Evolutionary conservation across 2,329 filamentous ascomycete genomes (phyloP), one percentile per base, ranked within the genome.

Genomic region (Aspergillaceae sp.): DNA sequence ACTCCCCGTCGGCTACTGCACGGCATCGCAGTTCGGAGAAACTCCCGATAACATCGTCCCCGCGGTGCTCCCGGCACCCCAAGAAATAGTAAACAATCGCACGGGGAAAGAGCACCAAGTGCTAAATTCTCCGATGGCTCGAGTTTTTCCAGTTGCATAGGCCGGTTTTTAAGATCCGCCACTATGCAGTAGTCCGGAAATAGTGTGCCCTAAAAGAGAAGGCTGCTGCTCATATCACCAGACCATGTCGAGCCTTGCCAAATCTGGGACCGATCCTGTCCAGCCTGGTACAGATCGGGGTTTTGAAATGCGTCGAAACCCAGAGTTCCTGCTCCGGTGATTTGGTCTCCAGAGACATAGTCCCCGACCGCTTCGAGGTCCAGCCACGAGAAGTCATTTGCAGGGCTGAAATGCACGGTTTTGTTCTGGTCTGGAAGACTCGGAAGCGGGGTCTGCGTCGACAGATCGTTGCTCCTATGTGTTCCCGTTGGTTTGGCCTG

Each of bases 301-400:
- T 64, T 66, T 40, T 64, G 60, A 46, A 65, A 63, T 4, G 63
- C 49, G 47, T 68, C 63, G 35, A 66, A 50, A 3, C 64, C 65
- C 10, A 69, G 45, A n/a, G 67, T 50, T 26, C 61, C 62, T 6
- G 59, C 48, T 8, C 59, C 59, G 2, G 64, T 51, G 26, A 67
- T 66, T 41, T 65, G 67, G 43, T 74, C 71, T 3, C 70, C 69
- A 3, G 69, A 71, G 19, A 74, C 75, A 54, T 77, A 80, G 50
- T 81, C 77, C 0, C 77, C 77, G 2, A 82, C 72, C 1, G 78
- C 78, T 47, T 77, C 75, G 4, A 82, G 63, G 55, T 82, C 77
- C 1, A 79, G 68, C 79, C 79, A 82, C 0, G 77, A 80, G 60
- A 82, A 82, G 38, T 78, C 75, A 43, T 79, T 76, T 2, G 74